A percentile compares a stretch with the other conserved stretches of the same genome.
phyloP scores from a whole-genome alignment of 2,329 filamentous ascomycete genomes.

The Davidsoniella neocaledoniae region DNA sequence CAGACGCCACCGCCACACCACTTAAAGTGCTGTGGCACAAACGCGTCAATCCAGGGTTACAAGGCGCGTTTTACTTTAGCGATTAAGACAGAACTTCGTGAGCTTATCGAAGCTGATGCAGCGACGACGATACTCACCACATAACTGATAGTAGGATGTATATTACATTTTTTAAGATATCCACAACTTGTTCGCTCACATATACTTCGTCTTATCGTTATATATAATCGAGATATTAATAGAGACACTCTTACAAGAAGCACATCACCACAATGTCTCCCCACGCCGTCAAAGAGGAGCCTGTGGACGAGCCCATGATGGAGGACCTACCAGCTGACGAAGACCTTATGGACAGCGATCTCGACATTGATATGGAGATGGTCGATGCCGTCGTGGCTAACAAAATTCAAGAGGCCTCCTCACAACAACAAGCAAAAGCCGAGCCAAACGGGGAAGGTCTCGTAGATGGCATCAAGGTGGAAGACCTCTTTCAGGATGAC shows the following conservation, averaged over 20 bases:
- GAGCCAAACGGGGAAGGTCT: conserved; percentile 24
- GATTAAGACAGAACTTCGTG: too few species aligned
- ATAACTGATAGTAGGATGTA: too few species aligned
- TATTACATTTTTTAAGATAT: neutral
- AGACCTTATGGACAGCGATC: conserved; percentile 9
- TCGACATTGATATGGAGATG: conserved; percentile 14
- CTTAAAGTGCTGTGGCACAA: conserved; percentile 1
- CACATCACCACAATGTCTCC: neutral
- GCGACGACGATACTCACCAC: too few species aligned
- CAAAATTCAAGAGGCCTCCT: conserved; percentile 8
- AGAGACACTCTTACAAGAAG: neutral
- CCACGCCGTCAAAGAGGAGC: conserved; percentile 4
- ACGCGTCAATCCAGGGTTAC: neutral
- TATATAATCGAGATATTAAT: neutral
- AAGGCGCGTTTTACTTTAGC: too few species aligned
- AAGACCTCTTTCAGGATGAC: conserved; percentile 40
- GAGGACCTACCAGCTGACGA: conserved; percentile 11
- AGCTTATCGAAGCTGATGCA: too few species aligned
- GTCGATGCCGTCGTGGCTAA: conserved; percentile 14
- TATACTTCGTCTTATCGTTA: too few species aligned
- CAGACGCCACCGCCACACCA: conserved; percentile 5
- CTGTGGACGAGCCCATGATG: conserved; percentile 25
- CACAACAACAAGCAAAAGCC: neutral
- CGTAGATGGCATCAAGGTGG: conserved; percentile 21
- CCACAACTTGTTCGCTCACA: too few species aligned